Base-by-base conservation (phyloP, 176 grass and related monocot species). In the Ampelocalamus luodianensis region DNA sequence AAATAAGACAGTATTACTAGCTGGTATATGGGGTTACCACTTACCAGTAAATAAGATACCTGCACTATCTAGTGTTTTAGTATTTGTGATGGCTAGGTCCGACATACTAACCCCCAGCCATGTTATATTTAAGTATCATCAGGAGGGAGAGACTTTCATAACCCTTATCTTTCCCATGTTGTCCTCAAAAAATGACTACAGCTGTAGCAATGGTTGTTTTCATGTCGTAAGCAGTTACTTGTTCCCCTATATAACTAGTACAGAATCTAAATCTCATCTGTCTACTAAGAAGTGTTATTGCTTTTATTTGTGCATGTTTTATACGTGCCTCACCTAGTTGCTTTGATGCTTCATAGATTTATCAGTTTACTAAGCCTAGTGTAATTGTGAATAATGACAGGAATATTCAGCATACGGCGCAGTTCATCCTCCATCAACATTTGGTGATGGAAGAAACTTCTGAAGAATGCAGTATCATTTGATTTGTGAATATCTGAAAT, bases 361-460 rank as follows among this genome's bases (percentile, higher is more conserved):
- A n/a, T 20, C 70, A 22, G 3, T 20, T 79, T 80, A 60, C 20
- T 64, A 42, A 80, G 20, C 32, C 51, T 37, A 67, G 36, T 60
- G 22, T 65, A 44, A 24, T n/a, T 13, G 18, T 51, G 18, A 74
- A 53, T 27, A 20, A 11, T 69, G 70, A 49, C 89, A 91, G 89
- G 85, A 91, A 84, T 80, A 84, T 84, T 45, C 80, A 46, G 69
- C 75, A 44, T 91, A 80, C 22, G 85, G 43, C 0, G 5, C 80
- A 39, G 89, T 76, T 59, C 85, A 91, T 24, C 80, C 80, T 54
- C 89, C 80, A 38, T 68, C 85, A 0, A 60, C 78, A 76, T 91
- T 91, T 76, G 80, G 53, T 22, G 80, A 37, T 51, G 85, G 71
- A 80, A 80, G 76, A 55, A 80, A 87, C 76, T 91, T 91, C 80